A percentile compares a stretch with the other conserved stretches of the same genome.
phyloP scores from a whole-genome alignment of 2,329 filamentous ascomycete genomes.

The Exserohilum rostratum region DNA sequence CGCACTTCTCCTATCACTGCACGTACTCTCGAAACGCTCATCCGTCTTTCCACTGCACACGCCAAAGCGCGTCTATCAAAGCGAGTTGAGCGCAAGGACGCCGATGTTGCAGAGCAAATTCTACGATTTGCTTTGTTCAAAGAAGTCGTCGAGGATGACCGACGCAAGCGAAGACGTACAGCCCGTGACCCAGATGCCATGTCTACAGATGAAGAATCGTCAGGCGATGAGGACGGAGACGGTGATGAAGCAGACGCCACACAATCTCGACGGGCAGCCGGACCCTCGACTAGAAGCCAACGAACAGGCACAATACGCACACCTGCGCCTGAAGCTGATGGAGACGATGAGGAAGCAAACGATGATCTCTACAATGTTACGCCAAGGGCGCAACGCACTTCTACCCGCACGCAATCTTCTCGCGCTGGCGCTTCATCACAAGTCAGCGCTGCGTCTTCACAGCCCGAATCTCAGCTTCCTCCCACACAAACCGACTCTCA shows the following conservation, averaged over 20 bases:
- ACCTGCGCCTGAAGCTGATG: conserved; percentile 44
- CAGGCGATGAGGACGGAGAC: conserved; percentile 66
- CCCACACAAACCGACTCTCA: conserved; percentile 56
- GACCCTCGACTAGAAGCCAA: conserved; percentile 43
- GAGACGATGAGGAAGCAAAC: conserved; percentile 59
- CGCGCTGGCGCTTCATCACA: conserved; percentile 56
- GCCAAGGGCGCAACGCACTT: conserved; percentile 55
- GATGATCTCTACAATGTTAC: conserved; percentile 62
- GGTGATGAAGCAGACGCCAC: conserved; percentile 52
- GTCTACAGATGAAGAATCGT: conserved; percentile 63
- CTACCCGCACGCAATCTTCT: conserved; percentile 36
- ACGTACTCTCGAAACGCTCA: conserved; percentile 96
- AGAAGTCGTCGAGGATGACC: conserved; percentile 80
- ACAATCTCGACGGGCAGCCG: conserved; percentile 47
- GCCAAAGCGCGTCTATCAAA: conserved; percentile 90
- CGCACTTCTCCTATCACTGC: conserved; percentile 95
- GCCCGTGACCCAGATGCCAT: conserved; percentile 63
- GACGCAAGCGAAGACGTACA: conserved; percentile 82
- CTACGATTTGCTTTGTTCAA: conserved; percentile 96
- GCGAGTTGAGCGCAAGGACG: conserved; percentile 87
- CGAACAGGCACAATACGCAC: conserved; percentile 36
- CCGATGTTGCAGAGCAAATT: conserved; percentile 84
- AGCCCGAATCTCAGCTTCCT: conserved; percentile 74
- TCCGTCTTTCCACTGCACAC: conserved; percentile 94
- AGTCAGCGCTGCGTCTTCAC: conserved; percentile 78